Evolutionary conservation across 805 yeast species (phyloP).

Genomic region (Candida sanyiensis): DNA sequence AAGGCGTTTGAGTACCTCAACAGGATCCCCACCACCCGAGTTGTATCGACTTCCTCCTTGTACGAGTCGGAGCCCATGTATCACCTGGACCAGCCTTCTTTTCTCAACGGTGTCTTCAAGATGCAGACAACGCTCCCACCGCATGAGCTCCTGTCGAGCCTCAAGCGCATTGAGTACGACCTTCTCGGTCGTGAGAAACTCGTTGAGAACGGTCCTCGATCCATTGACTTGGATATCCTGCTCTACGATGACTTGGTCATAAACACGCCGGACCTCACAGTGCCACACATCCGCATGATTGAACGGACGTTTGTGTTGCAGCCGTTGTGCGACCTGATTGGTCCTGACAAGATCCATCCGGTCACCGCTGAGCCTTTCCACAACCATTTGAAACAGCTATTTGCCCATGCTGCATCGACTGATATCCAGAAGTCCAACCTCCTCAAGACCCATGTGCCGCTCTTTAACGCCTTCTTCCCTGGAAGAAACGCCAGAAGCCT

Average conservation of each 20-base stretch:
- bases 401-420: slow-evolving; percentile 22
- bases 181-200: slow-evolving; percentile 65
- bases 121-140: slow-evolving; percentile 62
- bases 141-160: slow-evolving; percentile 46
- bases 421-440: slow-evolving; percentile 42
- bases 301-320: slow-evolving; percentile 86
- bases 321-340: slow-evolving; percentile 78
- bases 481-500: slow-evolving; percentile 24
- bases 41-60: slow-evolving; percentile 65
- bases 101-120: slow-evolving; percentile 77
- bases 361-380: slow-evolving; percentile 78
- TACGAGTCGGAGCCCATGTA: slow-evolving; percentile 95
- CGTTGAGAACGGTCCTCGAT: slow-evolving; percentile 86
- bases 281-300: slow-evolving; percentile 86
- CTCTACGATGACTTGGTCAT: slow-evolving; percentile 50
- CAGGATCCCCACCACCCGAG: slow-evolving; percentile 29
- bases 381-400: slow-evolving; percentile 56
- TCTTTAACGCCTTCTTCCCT: slow-evolving; percentile 23
- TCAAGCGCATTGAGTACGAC: slow-evolving; percentile 77
- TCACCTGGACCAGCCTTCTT: slow-evolving; percentile 68
- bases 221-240: slow-evolving; percentile 84
- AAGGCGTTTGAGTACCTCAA: slow-evolving; percentile 46
- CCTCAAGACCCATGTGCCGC: slow-evolving; percentile 47
- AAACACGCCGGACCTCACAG: slow-evolving; percentile 51
- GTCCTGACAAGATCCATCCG: slow-evolving; percentile 69